These are phyloP conservation scores for Gynandropsis gynandra DNA, from an alignment of 345 rosid genomes.

Conservation along the genomic window DNA sequence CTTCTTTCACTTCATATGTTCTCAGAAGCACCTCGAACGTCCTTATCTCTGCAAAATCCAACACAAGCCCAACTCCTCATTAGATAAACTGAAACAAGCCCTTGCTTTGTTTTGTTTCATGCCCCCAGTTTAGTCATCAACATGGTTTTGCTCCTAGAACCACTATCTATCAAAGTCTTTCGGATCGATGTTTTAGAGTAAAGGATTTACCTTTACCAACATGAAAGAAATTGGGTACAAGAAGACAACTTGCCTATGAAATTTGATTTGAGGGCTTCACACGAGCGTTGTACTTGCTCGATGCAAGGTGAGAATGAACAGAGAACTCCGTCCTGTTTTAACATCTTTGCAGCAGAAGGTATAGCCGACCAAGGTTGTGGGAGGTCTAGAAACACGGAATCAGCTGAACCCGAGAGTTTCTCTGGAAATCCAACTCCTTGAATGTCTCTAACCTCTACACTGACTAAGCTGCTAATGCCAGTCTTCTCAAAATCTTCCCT, in stretches of 20 bases:
- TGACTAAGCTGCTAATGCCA: slow-evolving; percentile 58
- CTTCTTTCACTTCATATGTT: slow-evolving; percentile 71
- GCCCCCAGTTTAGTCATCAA: no score
- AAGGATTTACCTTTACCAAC: neutral
- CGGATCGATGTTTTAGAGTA: no score
- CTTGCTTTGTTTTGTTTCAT: no score
- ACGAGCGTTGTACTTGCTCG: slow-evolving; percentile 88
- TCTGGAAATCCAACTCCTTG: slow-evolving; percentile 90
- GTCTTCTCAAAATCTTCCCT: slow-evolving; percentile 87
- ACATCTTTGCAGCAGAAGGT: slow-evolving; percentile 72
- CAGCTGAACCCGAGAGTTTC: slow-evolving; percentile 51
- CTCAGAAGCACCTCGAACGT: slow-evolving; percentile 85
- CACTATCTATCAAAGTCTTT: no score
- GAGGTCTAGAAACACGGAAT: slow-evolving; percentile 72
- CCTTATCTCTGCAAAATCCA: slow-evolving; percentile 54
- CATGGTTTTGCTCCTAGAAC: no score
- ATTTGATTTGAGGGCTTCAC: slow-evolving; percentile 59
- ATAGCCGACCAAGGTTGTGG: slow-evolving; percentile 86
- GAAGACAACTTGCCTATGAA: slow-evolving; percentile 54
- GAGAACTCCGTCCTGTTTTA: slow-evolving; percentile 67
- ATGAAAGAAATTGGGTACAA: slow-evolving; percentile 1
- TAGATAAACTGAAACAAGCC: neutral
- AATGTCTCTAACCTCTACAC: slow-evolving; percentile 82
- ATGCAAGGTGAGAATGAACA: slow-evolving; percentile 98
- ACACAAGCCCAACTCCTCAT: neutral